Base-by-base conservation (phyloP, 2,329 filamentous ascomycete species). In the Cordyceps cateniannulata region DNA sequence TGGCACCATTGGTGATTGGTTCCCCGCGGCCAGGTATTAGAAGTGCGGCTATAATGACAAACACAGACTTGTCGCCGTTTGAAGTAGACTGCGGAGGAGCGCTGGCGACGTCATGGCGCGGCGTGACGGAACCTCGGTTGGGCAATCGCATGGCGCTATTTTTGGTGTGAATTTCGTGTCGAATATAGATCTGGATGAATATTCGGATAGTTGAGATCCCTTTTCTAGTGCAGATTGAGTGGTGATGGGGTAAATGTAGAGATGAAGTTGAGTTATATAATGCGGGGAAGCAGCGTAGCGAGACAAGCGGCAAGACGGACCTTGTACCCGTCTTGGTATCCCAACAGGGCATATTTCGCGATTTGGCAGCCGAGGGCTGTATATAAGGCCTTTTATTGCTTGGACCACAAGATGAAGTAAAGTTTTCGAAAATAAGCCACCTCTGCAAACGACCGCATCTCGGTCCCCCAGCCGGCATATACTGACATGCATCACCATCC, bases 11-110 rank as follows among this genome's bases (percentile, higher is more conserved):
- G 38, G 68, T 64, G 62, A 77, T 64, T 7, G 79, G 77, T 12
- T 76, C 62, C 5, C 77, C 78, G 20, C 72, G 72, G n/a, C 78
- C 79, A 2, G 79, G 79, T 42, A 81, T 81, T 7, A 81, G 70
- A 20, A 81, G 64, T 24, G 72, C 69, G 7, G 73, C 68, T 12
- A 56, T 57, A 49, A 73, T 67, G 59, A 67, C 64, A 32, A 48
- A 45, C 8, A 29, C 35, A 20, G 25, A 20, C 27, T 48, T 6
- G 45, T 61, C 59, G 24, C 44, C 32, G 9, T 29, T 40, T 12
- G 52, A 14, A 22, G 38, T 10, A 5, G 52, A 25, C 18, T 44
- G 22, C 8, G 7, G 18, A 9, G 24, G 52, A 20, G 29, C 14
- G 5, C 9, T 6, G 40, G 10, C 22, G 20, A 14, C 38, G 12